These are phyloP conservation scores for Glaciozyma martinii DNA, from an alignment of 768 basidiomycete species.

Conservation along the genomic window DNA sequence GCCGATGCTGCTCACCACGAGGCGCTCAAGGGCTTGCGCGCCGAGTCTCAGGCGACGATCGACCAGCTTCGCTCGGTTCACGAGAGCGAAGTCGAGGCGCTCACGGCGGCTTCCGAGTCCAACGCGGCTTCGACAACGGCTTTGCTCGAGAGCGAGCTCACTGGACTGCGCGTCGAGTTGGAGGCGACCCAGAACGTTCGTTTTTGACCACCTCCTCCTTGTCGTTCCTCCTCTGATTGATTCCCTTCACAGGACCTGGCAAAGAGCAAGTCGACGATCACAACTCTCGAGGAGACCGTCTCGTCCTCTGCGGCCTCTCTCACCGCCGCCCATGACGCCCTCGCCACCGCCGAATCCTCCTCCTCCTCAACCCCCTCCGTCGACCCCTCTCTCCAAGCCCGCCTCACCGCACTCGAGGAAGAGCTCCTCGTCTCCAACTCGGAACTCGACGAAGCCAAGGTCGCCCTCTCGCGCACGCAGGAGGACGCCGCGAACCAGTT, in stretches of 20 bases:
- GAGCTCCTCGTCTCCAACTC: background rate
- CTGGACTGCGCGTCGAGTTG: slow-evolving; percentile 52
- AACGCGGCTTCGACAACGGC: slow-evolving; percentile 43
- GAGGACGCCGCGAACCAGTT: slow-evolving; percentile 9
- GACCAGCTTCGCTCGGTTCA: slow-evolving; percentile 62
- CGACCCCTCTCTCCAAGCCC: slow-evolving; percentile 36
- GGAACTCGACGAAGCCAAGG: slow-evolving; percentile 12
- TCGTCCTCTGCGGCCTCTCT: slow-evolving; percentile 53
- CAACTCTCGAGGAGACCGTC: slow-evolving; percentile 40
- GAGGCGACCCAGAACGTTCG: slow-evolving; percentile 56
- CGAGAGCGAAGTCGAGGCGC: slow-evolving; percentile 51
- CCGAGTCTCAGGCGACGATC: slow-evolving; percentile 55
- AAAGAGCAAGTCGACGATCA: slow-evolving; percentile 51
- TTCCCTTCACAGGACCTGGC: slow-evolving; percentile 55
- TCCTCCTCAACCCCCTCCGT: slow-evolving; percentile 36
- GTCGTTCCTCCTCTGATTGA: background rate
- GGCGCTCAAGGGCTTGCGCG: slow-evolving; percentile 63
- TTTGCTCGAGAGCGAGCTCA: slow-evolving; percentile 48
- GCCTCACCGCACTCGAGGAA: background rate
- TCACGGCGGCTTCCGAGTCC: slow-evolving; percentile 53
- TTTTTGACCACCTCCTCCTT: background rate
- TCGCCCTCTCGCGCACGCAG: slow-evolving; percentile 18
- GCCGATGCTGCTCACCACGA: slow-evolving; percentile 63
- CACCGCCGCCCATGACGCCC: slow-evolving; percentile 52
- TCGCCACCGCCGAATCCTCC: slow-evolving; percentile 37